Evolutionary conservation across 2,329 filamentous ascomycete species (phyloP).

Genomic region (Epicoccum sorghinum): DNA sequence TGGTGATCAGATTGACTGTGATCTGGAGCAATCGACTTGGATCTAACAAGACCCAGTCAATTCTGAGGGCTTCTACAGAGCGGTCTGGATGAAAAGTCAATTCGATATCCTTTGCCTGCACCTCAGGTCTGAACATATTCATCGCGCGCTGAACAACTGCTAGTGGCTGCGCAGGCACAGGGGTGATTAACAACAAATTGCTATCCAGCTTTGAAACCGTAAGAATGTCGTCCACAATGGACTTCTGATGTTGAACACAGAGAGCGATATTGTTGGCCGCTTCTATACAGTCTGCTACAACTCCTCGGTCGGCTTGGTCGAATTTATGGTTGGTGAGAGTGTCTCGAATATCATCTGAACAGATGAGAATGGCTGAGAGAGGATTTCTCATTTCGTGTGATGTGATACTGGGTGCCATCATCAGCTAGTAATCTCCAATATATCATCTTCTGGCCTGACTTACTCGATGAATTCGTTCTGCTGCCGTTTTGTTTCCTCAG

Average conservation of each 20-base stretch:
- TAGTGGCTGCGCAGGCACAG: constrained; percentile 47
- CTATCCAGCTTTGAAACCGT: constrained; percentile 44
- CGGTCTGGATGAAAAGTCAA: constrained; percentile 41
- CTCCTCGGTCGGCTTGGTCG: constrained; percentile 17
- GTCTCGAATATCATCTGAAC: constrained; percentile 41
- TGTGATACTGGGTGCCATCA: constrained; percentile 24
- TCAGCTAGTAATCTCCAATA: not conserved
- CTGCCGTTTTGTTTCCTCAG: constrained; percentile 41
- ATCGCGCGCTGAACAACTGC: constrained; percentile 43
- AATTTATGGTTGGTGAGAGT: constrained; percentile 31
- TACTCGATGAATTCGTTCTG: constrained; percentile 46
- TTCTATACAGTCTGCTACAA: constrained; percentile 36
- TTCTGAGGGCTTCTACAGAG: constrained; percentile 39
- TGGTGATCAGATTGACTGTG: constrained; percentile 52
- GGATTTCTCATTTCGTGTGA: constrained; percentile 47
- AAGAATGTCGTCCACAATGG: constrained; percentile 44
- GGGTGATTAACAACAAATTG: constrained; percentile 40
- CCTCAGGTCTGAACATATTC: constrained; percentile 48
- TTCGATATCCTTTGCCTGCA: constrained; percentile 37
- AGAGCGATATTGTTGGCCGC: constrained; percentile 50
- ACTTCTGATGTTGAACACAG: constrained; percentile 44
- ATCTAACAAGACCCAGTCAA: constrained; percentile 52
- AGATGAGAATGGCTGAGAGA: constrained; percentile 41
- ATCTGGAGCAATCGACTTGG: constrained; percentile 52
- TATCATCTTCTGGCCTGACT: not conserved